A percentile compares a stretch with the other conserved stretches of the same genome.
Conservation (phyloP, 768 basidiomycete species). For the Mycena pura region DNA sequence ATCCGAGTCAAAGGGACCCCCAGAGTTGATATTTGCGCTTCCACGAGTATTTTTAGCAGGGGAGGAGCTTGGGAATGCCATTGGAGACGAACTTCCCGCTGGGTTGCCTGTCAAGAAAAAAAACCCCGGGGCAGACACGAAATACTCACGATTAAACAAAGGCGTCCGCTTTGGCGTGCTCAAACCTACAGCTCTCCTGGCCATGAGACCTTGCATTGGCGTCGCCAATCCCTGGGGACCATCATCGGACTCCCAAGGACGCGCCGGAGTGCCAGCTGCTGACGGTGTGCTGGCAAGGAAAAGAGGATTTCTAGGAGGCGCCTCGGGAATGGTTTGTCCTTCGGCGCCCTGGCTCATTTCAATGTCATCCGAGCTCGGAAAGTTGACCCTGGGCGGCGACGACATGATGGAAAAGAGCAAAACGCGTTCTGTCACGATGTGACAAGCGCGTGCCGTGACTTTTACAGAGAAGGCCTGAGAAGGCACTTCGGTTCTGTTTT, state of each 20-base stretch:
- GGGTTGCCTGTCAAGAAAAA: constrained; percentile 21
- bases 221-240: constrained; percentile 45
- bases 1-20: constrained; percentile 60
- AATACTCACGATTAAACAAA: constrained; percentile 55
- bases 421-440: constrained; percentile 2
- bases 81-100: constrained; percentile 68
- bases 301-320: constrained; percentile 52
- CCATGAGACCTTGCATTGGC: constrained; percentile 52
- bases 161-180: constrained; percentile 63
- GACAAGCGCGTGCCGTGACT: not conserved
- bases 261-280: constrained; percentile 55
- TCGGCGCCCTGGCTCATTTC: constrained; percentile 53
- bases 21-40: constrained; percentile 41
- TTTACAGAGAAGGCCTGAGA: too few species aligned
- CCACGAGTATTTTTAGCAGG: constrained; percentile 56
- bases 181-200: constrained; percentile 61
- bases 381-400: constrained; percentile 68
- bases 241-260: constrained; percentile 42
- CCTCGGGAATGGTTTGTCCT: constrained; percentile 49
- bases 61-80: constrained; percentile 70
- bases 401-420: constrained; percentile 53
- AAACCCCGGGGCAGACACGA: constrained; percentile 7
- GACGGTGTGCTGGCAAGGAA: constrained; percentile 65
- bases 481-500: too few species aligned
- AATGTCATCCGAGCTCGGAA: constrained; percentile 68